These are phyloP conservation scores for Trametes maxima DNA, from an alignment of 768 basidiomycete genomes.

Conservation along the genomic window DNA sequence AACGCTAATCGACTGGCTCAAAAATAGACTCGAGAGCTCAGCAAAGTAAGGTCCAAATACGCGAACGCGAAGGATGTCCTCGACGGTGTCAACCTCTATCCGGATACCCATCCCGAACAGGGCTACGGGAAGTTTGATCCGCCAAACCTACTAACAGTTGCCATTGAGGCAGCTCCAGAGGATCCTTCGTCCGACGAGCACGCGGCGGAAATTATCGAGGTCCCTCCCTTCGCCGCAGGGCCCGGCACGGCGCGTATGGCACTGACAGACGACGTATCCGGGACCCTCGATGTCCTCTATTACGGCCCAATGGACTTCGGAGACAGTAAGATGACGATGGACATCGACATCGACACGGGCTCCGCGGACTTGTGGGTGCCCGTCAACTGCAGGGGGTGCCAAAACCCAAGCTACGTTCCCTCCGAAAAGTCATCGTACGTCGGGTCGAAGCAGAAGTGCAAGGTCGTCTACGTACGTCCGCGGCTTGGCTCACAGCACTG, in stretches of 20 bases:
- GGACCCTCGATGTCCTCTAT: slow-evolving; percentile 48
- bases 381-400: slow-evolving; percentile 42
- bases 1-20: neutral
- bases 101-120: slow-evolving; percentile 30
- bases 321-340: slow-evolving; percentile 52
- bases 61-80: slow-evolving; percentile 31
- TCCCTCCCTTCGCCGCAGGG: slow-evolving; percentile 23
- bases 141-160: slow-evolving; percentile 14
- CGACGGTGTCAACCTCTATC: slow-evolving; percentile 35
- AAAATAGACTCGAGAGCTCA: slow-evolving; percentile 32
- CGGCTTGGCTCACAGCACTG: neutral
- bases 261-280: slow-evolving; percentile 44
- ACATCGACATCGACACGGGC: slow-evolving; percentile 69
- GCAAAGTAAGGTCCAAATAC: slow-evolving; percentile 35
- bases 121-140: slow-evolving; percentile 29
- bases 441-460: slow-evolving; percentile 36
- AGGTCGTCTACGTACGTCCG: slow-evolving; percentile 47
- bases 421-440: slow-evolving; percentile 45
- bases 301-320: slow-evolving; percentile 54
- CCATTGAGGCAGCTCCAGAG: neutral
- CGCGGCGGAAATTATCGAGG: slow-evolving; percentile 3
- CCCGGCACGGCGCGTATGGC: slow-evolving; percentile 29
- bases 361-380: slow-evolving; percentile 68
- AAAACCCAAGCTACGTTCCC: slow-evolving; percentile 41
- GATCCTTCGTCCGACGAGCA: neutral